phyloP scores from a whole-genome alignment of 768 basidiomycete species.

The Strobilomyces dryophilus region DNA sequence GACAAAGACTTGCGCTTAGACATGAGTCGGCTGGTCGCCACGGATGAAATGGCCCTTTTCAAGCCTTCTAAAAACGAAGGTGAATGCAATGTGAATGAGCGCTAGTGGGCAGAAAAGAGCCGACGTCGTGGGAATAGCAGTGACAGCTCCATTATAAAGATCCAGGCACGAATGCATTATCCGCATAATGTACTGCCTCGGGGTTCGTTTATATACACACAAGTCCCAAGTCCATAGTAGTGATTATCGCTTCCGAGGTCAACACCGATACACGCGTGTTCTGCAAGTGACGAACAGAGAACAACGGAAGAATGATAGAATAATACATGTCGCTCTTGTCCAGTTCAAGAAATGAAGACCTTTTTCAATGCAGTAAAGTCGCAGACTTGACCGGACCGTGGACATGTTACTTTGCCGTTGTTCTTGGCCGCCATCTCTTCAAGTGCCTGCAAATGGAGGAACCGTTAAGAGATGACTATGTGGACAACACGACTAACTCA shows the following conservation, averaged over 20 bases:
- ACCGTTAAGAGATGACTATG: conserved; percentile 11
- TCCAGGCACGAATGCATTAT: conserved; percentile 18
- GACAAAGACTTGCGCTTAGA: conserved; percentile 9
- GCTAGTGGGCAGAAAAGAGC: background rate
- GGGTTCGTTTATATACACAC: conserved; percentile 17
- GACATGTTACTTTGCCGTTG: conserved; percentile 79
- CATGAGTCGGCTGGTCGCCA: conserved; percentile 5
- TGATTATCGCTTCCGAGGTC: conserved; percentile 23
- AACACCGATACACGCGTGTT: conserved; percentile 14
- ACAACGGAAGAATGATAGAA: background rate
- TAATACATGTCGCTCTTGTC: background rate
- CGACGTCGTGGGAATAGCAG: conserved; percentile 16
- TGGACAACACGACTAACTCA: conserved; percentile 23
- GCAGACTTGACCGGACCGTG: conserved; percentile 63
- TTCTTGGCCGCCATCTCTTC: conserved; percentile 84
- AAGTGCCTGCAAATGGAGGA: conserved; percentile 51
- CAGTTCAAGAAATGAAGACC: conserved; percentile 81
- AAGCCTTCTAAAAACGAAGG: background rate
- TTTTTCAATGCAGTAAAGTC: conserved; percentile 68
- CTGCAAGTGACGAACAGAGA: background rate
- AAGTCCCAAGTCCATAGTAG: conserved; percentile 7
- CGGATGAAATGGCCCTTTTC: background rate
- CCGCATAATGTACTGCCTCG: conserved; percentile 1
- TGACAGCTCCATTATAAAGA: conserved; percentile 6
- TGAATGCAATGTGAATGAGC: background rate